Evolutionary conservation across 345 rosid genomes (phyloP), one percentile per base, ranked within the genome.

Genomic region (Pugionium dolabratum): DNA sequence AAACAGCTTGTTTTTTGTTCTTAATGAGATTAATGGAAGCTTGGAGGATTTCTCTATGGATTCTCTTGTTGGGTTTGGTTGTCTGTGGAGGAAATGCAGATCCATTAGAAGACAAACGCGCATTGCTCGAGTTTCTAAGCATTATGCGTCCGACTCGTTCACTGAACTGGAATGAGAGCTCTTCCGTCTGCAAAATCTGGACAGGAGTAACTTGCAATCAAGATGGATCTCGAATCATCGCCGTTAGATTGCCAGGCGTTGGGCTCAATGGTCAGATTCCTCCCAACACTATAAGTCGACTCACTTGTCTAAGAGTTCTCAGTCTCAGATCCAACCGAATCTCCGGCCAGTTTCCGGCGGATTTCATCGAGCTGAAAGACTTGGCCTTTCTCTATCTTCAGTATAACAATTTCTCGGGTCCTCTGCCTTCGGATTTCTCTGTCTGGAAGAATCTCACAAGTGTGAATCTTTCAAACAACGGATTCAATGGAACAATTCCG

Each of bases 311-410:
- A 80, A 82, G 82, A 75, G 70, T 83, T 64, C 80, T 90, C 70
- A 88, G 96, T 66, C 97, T 94, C 72, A 84, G 99, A 77, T 90
- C 95, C 44, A 94, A 94, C 75, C 72, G 77, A 27, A 83, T 94
- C 59, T 73, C 70, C 50, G 97, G 97, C 45, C 26, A 41, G 1
- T 85, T 90, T 46, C 97, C 99, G 1, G 46, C 71, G 3, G 97
- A 90, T 80, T 83, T 94, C 66, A n/a, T 63, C 45, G 78, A 79
- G 45, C 31, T 94, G 52, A 85, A 76, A 70, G 84, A 81, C 75
- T 67, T 94, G 71, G 83, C 90, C 9, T 88, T 72, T 58, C 86
- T 94, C 64, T 90, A 94, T 77, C 80, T 94, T n/a, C 96, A 94
- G 43, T 64, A 43, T 62, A 94, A 94, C 69, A 70, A 65, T 49